Base-by-base conservation (phyloP, 768 basidiomycete genomes). In the Naganishia antarctica region DNA sequence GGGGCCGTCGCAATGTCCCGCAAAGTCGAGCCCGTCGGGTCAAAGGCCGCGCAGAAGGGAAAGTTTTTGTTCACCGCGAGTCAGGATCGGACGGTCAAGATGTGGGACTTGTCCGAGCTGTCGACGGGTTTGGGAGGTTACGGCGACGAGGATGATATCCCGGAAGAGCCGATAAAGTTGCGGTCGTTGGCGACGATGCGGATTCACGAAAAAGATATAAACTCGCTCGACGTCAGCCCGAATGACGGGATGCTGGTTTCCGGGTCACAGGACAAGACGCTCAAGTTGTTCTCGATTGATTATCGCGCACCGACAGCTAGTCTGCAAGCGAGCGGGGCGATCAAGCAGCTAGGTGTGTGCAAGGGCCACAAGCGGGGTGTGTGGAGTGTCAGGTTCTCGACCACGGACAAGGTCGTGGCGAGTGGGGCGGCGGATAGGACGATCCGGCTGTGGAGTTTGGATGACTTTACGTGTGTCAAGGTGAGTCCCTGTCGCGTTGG, bases 161-260 rank as follows among this genome's bases (percentile, higher is more conserved):
- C n/a, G 8, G 25, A 31, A 11, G 28, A 61, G 34, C 63, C 73
- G 15, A 47, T 64, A 18, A 85, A 83, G 65, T 87, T 87, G 73
- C 85, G 83, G 72, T 90, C 90, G 67, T 80, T 98, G 34, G 83
- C 83, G 34, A 98, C 96, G 13, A 84, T 87, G 53, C 89, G 88
- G 75, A 90, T 92, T 13, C 96, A 98, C 78, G 96, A 98, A 61
- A 98, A 97, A 79, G 96, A 98, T 78, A 98, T 99, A 79, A 99
- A 99, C 77, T 86, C 92, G 62, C 82, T 99, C 43, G 96, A 98
- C 75, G 81, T 98, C 16, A 82, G 94, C 3, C 92, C 91, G 5
- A 90, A 94, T 73, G 90, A 96, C 76, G 82, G 81, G 65, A 78
- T 93, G 63, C 83, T 98, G 47, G 94, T 86, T 9, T 94, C 93